Evolutionary conservation across 179 eudicot genomes (phyloP).

Genomic region (Silene noctiflora): DNA sequence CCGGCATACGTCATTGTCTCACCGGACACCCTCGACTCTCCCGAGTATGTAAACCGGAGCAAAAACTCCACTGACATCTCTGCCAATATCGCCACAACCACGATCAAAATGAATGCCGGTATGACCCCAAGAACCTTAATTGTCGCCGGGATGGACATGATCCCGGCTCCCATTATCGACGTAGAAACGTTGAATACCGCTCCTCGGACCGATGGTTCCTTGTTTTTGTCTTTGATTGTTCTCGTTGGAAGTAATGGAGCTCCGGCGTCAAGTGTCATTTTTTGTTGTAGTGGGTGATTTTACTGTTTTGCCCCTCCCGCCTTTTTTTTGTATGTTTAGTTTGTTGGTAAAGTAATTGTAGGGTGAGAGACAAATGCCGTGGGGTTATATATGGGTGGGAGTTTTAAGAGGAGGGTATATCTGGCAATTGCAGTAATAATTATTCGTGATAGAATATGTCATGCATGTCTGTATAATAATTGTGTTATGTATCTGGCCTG

Average conservation of each 20-base stretch:
- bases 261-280: slow-evolving; percentile 23
- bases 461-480: not conserved
- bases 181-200: slow-evolving; percentile 89
- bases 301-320: not conserved
- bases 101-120: slow-evolving; percentile 57
- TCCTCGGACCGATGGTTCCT: slow-evolving; percentile 50
- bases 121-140: slow-evolving; percentile 74
- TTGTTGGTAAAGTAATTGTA: not conserved
- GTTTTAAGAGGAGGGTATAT: not conserved
- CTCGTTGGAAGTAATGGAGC: slow-evolving; percentile 18
- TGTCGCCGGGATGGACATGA: slow-evolving; percentile 97
- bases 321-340: not conserved
- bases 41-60: slow-evolving; percentile 53
- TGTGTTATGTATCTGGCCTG: slow-evolving; percentile 6
- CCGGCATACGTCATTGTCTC: slow-evolving; percentile 59
- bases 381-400: not conserved
- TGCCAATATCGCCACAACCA: slow-evolving; percentile 53
- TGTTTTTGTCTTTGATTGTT: not conserved
- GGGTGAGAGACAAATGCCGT: not conserved
- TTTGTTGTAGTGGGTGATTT: not conserved
- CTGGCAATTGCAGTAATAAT: not conserved
- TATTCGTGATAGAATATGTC: not conserved
- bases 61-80: slow-evolving; percentile 65
- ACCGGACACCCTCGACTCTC: slow-evolving; percentile 32
- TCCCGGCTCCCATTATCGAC: slow-evolving; percentile 92